Base-by-base conservation (phyloP, 1,284 basidiomycete species). In the Tilletiopsis washingtonensis region DNA sequence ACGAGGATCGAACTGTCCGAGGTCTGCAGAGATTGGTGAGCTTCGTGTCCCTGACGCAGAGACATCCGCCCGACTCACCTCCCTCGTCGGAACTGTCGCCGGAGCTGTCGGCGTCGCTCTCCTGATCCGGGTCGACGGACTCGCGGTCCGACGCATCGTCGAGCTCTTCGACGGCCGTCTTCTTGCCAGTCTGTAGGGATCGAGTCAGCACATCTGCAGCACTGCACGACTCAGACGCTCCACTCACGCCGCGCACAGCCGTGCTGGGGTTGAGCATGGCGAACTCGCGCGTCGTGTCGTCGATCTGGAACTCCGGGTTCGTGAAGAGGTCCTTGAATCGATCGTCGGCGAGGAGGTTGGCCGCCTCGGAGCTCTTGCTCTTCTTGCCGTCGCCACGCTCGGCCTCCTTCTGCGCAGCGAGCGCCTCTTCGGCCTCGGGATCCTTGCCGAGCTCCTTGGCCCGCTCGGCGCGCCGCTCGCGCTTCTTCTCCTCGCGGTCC, bases 301-400 rank as follows among this genome's bases (percentile, higher is more conserved):
- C 91, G 61, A 99, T 87, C 69, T 88, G 81, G 74, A 88, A 99
- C 53, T 88, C 88, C n/a, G 89, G 85, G 69, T 97, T 84, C 74
- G 88, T 84, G 76, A 94, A 99, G 42, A 99, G 79, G 47, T 84
- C 85, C 50, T 84, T 79, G 81, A 98, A 98, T 57, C 94, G 85
- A 49, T 85, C 81, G 75, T 98, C 94, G 43, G 77, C 82, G 55
- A 97, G 81, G 57, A 98, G 75, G 47, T 55, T 59, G n/a, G n/a
- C n/a, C n/a, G n/a, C n/a, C n/a, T n/a, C n/a, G n/a, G n/a, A n/a
- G n/a, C n/a, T n/a, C n/a, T n/a, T n/a, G 23, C 56, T 34, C 17
- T 56, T 37, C 44, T 27, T 38, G 3, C 51, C 44, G 38, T 39
- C 24, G 74, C 84, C 40, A 9, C 77, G 74, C 51, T 75, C 76